Conservation (phyloP, 176 grass and related monocot genomes). For the Oryza punctata region DNA sequence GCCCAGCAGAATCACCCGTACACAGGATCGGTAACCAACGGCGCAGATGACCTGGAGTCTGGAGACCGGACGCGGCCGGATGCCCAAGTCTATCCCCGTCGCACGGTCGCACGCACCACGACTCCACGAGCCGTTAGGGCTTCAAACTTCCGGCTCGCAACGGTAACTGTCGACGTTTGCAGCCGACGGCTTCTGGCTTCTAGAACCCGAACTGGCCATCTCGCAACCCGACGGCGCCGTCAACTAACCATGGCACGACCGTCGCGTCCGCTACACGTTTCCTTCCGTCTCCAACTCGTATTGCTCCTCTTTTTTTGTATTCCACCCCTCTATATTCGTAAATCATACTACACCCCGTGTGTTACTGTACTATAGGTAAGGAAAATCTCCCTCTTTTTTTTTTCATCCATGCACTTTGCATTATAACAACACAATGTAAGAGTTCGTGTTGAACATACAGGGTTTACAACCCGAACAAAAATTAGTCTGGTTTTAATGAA, state of each 20-base stretch:
- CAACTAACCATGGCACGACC: conserved; percentile 42
- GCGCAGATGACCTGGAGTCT: not conserved
- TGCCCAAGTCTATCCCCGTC: not conserved
- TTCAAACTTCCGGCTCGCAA: conserved; percentile 60
- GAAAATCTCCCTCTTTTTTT: too few species aligned
- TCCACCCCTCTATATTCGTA: not conserved
- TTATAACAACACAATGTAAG: too few species aligned
- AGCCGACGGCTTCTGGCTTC: conserved; percentile 1
- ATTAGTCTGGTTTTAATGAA: too few species aligned
- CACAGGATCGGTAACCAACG: conserved; percentile 1
- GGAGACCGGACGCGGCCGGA: conserved; percentile 33
- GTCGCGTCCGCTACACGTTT: conserved; percentile 41
- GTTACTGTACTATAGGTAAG: too few species aligned
- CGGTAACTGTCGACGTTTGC: conserved; percentile 51
- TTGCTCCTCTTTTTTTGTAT: conserved; percentile 22
- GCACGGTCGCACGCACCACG: conserved; percentile 1
- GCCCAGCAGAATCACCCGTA: not conserved
- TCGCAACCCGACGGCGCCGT: conserved; percentile 18
- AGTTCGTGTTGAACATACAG: too few species aligned
- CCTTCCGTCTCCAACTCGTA: conserved; percentile 30
- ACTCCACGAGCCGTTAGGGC: conserved; percentile 56
- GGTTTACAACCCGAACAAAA: too few species aligned
- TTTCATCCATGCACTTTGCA: too few species aligned
- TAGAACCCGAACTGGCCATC: not conserved
- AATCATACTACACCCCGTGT: not conserved